Evolutionary conservation across 805 yeast genomes (phyloP).

Genomic region (Kodamaea laetipori): DNA sequence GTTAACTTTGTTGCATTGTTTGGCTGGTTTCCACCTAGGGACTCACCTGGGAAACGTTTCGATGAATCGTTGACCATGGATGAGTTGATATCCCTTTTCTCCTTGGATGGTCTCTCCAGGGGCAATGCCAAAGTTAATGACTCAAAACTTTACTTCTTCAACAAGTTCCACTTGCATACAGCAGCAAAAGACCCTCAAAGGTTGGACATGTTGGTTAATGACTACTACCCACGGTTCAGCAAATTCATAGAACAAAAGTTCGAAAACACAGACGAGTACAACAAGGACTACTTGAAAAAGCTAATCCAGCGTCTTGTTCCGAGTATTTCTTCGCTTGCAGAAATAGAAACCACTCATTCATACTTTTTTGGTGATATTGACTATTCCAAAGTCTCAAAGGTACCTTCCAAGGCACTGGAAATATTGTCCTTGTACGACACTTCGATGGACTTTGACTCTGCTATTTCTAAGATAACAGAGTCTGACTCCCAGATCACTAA

Average conservation of each 20-base stretch:
- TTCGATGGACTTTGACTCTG: conserved; percentile 18
- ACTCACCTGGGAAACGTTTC: conserved; percentile 44
- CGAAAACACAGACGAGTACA: conserved; percentile 11
- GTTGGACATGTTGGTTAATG: conserved; percentile 39
- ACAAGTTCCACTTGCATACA: conserved; percentile 62
- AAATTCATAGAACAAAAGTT: conserved; percentile 12
- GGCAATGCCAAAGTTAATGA: conserved; percentile 93
- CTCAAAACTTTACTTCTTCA: conserved; percentile 72
- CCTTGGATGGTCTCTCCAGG: conserved; percentile 74
- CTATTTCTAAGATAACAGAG: conserved; percentile 11
- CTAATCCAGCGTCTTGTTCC: conserved; percentile 50
- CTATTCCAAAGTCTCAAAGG: conserved; percentile 24
- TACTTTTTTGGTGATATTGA: conserved; percentile 50
- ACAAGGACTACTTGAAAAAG: conserved; percentile 34
- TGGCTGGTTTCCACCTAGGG: conserved; percentile 90
- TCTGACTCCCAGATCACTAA: conserved; percentile 20
- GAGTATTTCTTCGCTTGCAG: conserved; percentile 54
- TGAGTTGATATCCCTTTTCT: conserved; percentile 58
- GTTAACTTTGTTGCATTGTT: conserved; percentile 84
- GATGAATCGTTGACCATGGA: conserved; percentile 55
- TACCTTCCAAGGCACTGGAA: conserved; percentile 16
- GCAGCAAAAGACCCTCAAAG: conserved; percentile 41
- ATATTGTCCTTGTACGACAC: conserved; percentile 21
- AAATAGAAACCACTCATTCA: conserved; percentile 47
- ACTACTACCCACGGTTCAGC: conserved; percentile 25